Percentiles rank a stretch among this genome's conserved stretches.
Conservation (phyloP, 2,329 filamentous ascomycete species). For the Fusarium coicis region DNA sequence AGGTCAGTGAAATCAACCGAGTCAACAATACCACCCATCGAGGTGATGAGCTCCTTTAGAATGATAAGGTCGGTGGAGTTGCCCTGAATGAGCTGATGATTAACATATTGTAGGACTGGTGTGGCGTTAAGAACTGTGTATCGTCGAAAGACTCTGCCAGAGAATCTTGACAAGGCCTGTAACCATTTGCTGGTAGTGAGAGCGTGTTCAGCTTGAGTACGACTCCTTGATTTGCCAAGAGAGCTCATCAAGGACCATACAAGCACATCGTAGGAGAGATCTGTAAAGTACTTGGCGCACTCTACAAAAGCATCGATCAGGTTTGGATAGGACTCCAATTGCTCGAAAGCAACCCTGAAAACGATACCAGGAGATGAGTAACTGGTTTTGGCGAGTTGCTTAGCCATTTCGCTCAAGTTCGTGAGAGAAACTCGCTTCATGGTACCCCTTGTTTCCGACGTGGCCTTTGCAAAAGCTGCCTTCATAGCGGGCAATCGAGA, state of each 20-base stretch:
- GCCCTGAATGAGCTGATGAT: conserved; percentile 81
- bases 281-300: conserved; percentile 92
- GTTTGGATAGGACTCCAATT: conserved; percentile 95
- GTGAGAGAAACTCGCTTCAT: conserved; percentile 91
- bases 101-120: conserved; percentile 90
- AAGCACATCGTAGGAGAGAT: conserved; percentile 90
- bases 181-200: conserved; percentile 91
- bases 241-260: conserved; percentile 91
- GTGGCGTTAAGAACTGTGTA: conserved; percentile 86
- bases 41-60: conserved; percentile 86
- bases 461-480: conserved; percentile 79
- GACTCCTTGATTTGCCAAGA: conserved; percentile 70
- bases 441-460: conserved; percentile 82
- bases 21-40: conserved; percentile 93
- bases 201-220: conserved; percentile 70
- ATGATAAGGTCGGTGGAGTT: conserved; percentile 94
- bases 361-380: conserved; percentile 91
- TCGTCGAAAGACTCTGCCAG: conserved; percentile 87
- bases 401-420: conserved; percentile 86
- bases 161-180: conserved; percentile 88
- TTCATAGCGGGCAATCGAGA: conserved; percentile 83
- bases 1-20: conserved; percentile 88
- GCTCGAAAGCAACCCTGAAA: conserved; percentile 86
- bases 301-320: conserved; percentile 95
- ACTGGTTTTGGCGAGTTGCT: conserved; percentile 90